Evolutionary conservation across 257 asterid species (phyloP), one percentile per base, ranked within the genome.

Genomic region (Oldenlandia corymbosa): DNA sequence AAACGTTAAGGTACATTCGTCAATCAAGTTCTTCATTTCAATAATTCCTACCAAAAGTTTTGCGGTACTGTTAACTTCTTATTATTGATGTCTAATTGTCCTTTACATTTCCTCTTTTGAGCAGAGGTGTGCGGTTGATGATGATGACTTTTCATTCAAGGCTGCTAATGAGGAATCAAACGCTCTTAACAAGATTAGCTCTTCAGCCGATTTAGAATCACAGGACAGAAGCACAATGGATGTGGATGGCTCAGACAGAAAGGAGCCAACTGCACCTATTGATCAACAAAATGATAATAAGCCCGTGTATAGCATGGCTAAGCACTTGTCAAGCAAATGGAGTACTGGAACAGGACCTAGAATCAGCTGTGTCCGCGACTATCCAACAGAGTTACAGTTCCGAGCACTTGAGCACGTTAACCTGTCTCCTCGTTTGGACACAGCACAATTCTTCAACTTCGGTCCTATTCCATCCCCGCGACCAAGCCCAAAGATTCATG

Each of bases 391-490:
- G 36, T 58, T 92, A n/a, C 99, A 87, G 61, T 71, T 65, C 78
- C 87, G 85, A 46, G 99, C 99, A 17, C 93, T 92, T 0, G 96
- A 92, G 51, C 97, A 92, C 37, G 96, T 92, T 60, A 84, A 92
- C 68, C 81, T 92, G 36, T 92, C 99, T 10, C 99, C 99, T 41
- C 84, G 99, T 20, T 26, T 80, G 80, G 81, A 75, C 10, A 53
- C 53, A 7, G 85, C 78, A 46, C 70, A 82, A n/a, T 37, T 73
- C 58, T 66, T 53, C 71, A 81, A 65, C 64, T 84, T 69, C 5
- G 97, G 96, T 7, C 99, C 97, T 5, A 85, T 92, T 75, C 99
- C 99, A 46, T 92, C 99, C 0, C 99, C 99, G 27, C 75, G 99
- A 16, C 99, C 99, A 0, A 92, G 98, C 66, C 97, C 97, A 0